Conservation (phyloP, 2,329 filamentous ascomycete genomes). For the Diplodia intermedia region DNA sequence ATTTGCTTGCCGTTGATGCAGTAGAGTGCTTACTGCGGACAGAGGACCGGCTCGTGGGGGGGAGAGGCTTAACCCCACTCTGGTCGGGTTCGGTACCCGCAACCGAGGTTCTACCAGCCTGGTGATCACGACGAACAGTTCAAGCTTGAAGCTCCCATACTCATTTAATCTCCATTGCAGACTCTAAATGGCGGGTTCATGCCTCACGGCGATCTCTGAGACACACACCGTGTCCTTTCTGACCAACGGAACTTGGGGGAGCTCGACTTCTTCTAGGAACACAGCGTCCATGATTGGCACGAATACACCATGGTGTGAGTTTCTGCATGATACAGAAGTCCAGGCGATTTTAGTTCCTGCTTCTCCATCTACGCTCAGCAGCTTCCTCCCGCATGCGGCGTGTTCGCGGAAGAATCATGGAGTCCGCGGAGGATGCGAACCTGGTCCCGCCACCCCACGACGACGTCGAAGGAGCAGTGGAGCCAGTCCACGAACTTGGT, state of each 20-base stretch:
- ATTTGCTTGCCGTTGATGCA: background rate
- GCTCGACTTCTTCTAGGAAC: background rate
- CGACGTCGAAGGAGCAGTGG: conserved; percentile 10
- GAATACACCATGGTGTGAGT: background rate
- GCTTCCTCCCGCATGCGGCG: background rate
- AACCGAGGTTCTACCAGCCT: conserved; percentile 3
- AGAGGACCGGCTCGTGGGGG: conserved; percentile 1
- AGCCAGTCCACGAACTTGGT: background rate
- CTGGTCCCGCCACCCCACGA: conserved; percentile 15
- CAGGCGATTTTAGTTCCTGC: background rate
- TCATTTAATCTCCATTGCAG: background rate
- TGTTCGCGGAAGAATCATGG: conserved; percentile 6
- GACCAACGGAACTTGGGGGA: background rate
- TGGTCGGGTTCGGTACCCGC: background rate
- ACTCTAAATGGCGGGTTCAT: background rate
- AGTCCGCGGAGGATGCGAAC: conserved; percentile 1
- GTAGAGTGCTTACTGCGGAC: background rate
- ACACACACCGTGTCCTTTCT: background rate
- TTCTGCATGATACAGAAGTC: background rate
- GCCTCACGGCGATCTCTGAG: background rate
- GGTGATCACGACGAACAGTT: background rate
- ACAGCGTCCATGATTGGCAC: background rate
- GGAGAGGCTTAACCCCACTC: conserved; percentile 12
- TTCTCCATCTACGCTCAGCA: background rate
- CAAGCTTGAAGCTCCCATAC: background rate